Evolutionary conservation across 2,329 filamentous ascomycete species (phyloP).

Genomic region (Xylaria hypoxylon): DNA sequence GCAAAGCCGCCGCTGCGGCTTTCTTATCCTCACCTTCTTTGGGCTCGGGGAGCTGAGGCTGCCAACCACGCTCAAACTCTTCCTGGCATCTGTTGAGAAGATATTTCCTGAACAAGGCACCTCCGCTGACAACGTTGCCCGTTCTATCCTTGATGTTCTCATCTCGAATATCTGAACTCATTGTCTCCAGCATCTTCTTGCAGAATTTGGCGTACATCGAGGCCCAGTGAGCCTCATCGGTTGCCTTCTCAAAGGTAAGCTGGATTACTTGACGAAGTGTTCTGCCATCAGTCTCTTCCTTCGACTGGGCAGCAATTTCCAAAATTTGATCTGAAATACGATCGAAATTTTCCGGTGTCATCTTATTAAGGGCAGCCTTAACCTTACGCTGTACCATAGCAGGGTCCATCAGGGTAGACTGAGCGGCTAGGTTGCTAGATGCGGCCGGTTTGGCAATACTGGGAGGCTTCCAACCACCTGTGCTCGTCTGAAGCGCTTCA

Average conservation of each 20-base stretch:
- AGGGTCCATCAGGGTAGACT: slow-evolving; percentile 76
- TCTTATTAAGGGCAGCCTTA: slow-evolving; percentile 98
- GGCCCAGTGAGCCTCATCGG: slow-evolving; percentile 97
- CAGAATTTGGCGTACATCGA: slow-evolving; percentile 99
- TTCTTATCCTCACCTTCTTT: slow-evolving; percentile 73
- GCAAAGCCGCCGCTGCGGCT: slow-evolving; percentile 78
- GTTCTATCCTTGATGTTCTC: slow-evolving; percentile 93
- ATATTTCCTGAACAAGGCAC: slow-evolving; percentile 97
- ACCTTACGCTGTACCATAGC: slow-evolving; percentile 98
- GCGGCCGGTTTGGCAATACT: slow-evolving; percentile 67
- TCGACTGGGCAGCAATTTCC: slow-evolving; percentile 91
- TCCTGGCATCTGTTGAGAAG: slow-evolving; percentile 98
- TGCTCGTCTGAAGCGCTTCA: slow-evolving; percentile 78
- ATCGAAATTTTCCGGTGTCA: slow-evolving; percentile 96
- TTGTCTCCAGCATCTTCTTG: slow-evolving; percentile 94
- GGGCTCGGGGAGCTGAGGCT: slow-evolving; percentile 78
- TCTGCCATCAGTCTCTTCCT: slow-evolving; percentile 92
- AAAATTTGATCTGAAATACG: slow-evolving; percentile 90
- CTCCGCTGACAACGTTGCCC: slow-evolving; percentile 88
- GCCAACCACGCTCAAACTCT: slow-evolving; percentile 98
- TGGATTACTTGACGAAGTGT: slow-evolving; percentile 98
- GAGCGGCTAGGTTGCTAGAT: slow-evolving; percentile 57
- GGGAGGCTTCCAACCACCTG: slow-evolving; percentile 89
- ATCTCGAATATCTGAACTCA: slow-evolving; percentile 94
- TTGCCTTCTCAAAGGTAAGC: slow-evolving; percentile 98